Conservation (phyloP, 2,329 filamentous ascomycete species). For the Aspergillus sp. region DNA sequence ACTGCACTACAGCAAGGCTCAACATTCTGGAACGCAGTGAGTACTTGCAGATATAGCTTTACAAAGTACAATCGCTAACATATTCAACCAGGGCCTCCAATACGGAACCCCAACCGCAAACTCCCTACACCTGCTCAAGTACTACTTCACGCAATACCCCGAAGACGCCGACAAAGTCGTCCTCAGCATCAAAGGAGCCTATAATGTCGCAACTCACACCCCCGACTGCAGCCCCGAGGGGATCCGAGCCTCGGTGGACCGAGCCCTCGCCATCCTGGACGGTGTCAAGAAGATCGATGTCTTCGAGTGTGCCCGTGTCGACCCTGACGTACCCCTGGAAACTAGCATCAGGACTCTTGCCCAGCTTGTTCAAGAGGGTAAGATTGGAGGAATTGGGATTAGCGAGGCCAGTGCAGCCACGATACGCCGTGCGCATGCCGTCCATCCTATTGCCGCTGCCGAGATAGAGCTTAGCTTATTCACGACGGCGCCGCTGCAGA, state of each 20-base stretch:
- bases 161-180: constrained; percentile 9
- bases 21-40: constrained; percentile 21
- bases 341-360: neutral
- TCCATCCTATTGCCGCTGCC: constrained; percentile 5
- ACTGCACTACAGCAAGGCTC: constrained; percentile 3
- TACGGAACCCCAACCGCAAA: constrained; percentile 25
- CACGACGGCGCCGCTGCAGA: constrained; percentile 11
- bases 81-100: constrained; percentile 13
- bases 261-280: constrained; percentile 8
- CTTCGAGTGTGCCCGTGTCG: constrained; percentile 12
- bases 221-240: constrained; percentile 5
- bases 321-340: constrained; percentile 8
- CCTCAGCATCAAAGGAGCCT: constrained; percentile 11
- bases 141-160: constrained; percentile 10
- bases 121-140: constrained; percentile 19
- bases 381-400: constrained; percentile 14
- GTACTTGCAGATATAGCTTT: neutral
- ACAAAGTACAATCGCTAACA: neutral
- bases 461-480: constrained; percentile 12
- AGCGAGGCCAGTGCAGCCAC: constrained; percentile 10
- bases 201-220: neutral
- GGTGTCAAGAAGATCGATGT: constrained; percentile 15
- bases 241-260: constrained; percentile 4
- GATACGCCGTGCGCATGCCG: constrained; percentile 9
- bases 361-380: constrained; percentile 12